Percentiles rank a stretch among this genome's conserved stretches.
Conservation (phyloP, 495 filamentous ascomycete species). For the Monascus purpureus region DNA sequence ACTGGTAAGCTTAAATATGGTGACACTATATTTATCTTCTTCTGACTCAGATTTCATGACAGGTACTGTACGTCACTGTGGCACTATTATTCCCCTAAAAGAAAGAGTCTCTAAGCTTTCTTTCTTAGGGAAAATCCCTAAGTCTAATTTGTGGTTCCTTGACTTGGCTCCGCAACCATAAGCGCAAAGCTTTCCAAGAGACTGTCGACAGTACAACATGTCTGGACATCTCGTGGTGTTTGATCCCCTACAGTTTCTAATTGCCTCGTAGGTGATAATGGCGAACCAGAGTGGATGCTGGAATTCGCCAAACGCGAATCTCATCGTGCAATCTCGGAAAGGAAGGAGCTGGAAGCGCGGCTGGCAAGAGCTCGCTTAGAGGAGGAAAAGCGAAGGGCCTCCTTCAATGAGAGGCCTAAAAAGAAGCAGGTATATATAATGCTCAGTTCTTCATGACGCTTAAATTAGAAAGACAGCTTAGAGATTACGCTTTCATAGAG, state of each 20-base stretch:
- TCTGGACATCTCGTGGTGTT: slow-evolving; percentile 8
- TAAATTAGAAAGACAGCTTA: slow-evolving; percentile 1
- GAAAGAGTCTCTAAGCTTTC: not conserved
- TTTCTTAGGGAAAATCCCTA: slow-evolving; percentile 77
- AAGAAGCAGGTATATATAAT: slow-evolving; percentile 35
- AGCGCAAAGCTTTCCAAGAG: slow-evolving; percentile 51
- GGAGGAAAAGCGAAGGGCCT: slow-evolving; percentile 45
- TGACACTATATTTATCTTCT: not conserved
- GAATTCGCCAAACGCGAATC: slow-evolving; percentile 58
- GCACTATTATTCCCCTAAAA: not conserved
- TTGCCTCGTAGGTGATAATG: slow-evolving; percentile 35
- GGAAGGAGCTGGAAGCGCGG: slow-evolving; percentile 55
- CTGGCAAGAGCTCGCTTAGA: slow-evolving; percentile 53
- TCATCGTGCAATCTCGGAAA: slow-evolving; percentile 48
- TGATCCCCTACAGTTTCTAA: slow-evolving; percentile 1
- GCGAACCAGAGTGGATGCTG: slow-evolving; percentile 83
- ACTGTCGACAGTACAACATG: slow-evolving; percentile 19
- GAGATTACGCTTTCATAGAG: no score
- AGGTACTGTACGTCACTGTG: slow-evolving; percentile 27
- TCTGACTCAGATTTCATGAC: slow-evolving; percentile 7
- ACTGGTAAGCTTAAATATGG: slow-evolving; percentile 43
- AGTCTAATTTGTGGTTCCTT: slow-evolving; percentile 87
- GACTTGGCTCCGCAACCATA: slow-evolving; percentile 85
- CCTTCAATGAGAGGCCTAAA: slow-evolving; percentile 23
- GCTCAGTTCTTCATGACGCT: slow-evolving; percentile 3